Evolutionary conservation across 2,329 filamentous ascomycete genomes (phyloP).

Genomic region (Aspergillus spinulosporus): DNA sequence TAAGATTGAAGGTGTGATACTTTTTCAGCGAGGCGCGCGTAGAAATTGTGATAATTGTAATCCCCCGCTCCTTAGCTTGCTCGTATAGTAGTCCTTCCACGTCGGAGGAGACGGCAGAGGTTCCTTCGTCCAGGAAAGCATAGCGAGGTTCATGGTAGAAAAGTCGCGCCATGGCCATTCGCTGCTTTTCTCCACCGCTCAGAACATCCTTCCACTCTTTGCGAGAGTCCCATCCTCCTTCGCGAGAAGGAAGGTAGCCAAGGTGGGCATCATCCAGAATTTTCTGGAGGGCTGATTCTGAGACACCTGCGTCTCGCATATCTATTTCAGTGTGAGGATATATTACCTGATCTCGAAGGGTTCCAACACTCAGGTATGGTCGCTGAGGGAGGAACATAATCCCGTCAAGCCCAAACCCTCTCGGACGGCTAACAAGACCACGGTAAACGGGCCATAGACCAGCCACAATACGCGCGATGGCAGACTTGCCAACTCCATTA

Average conservation of each 20-base stretch:
- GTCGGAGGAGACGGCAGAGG: conserved; percentile 83
- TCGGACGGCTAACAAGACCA: conserved; percentile 84
- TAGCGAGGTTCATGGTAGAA: conserved; percentile 95
- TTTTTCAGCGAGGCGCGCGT: conserved; percentile 92
- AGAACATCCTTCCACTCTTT: conserved; percentile 99
- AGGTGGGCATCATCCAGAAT: conserved; percentile 81
- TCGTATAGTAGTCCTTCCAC: conserved; percentile 95
- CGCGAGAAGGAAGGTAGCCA: conserved; percentile 84
- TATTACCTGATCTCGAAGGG: conserved; percentile 93
- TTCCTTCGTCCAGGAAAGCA: conserved; percentile 93
- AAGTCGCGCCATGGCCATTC: conserved; percentile 85
- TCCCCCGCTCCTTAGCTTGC: conserved; percentile 85
- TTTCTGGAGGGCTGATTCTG: conserved; percentile 73
- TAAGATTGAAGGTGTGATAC: conserved; percentile 90
- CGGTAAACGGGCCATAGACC: conserved; percentile 96
- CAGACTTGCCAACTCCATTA: conserved; percentile 91
- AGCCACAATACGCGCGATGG: conserved; percentile 81
- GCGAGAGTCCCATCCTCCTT: conserved; percentile 93
- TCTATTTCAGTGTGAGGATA: conserved; percentile 94
- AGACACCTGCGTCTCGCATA: conserved; percentile 78
- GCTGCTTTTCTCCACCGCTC: conserved; percentile 95
- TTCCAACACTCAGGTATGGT: conserved; percentile 88
- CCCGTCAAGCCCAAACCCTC: conserved; percentile 76
- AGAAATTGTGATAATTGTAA: conserved; percentile 93
- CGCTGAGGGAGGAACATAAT: conserved; percentile 98